Conservation (phyloP, 768 basidiomycete genomes). For the Phlebiopsis flavidoalba region DNA sequence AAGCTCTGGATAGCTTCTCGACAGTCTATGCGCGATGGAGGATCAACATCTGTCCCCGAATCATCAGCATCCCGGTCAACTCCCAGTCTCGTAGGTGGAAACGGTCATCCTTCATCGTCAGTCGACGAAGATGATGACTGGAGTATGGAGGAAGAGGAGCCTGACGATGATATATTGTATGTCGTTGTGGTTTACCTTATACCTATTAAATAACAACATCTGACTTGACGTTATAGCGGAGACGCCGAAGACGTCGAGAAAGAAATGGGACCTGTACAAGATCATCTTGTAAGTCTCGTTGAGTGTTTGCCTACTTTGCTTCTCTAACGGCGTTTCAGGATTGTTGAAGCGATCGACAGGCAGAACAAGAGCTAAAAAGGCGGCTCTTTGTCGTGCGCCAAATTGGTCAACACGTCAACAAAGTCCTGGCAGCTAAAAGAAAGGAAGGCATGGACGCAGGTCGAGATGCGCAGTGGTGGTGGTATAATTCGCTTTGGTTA, state of each 20-base stretch:
- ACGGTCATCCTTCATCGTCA: not conserved
- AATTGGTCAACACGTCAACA: not conserved
- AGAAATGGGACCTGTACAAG: not conserved
- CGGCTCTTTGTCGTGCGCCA: not conserved
- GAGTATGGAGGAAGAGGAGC: not conserved
- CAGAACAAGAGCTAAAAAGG: not conserved
- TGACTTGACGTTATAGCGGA: not conserved
- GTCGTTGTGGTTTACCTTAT: not conserved
- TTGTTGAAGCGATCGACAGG: not conserved
- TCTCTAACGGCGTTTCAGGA: not conserved
- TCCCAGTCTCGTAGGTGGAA: not conserved
- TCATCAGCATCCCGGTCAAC: not conserved
- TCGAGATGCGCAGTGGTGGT: not conserved
- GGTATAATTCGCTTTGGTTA: not conserved
- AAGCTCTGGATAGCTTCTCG: not conserved
- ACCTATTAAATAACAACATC: not conserved
- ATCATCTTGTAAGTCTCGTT: not conserved
- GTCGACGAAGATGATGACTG: not conserved
- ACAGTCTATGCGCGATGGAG: not conserved
- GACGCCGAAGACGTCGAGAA: not conserved
- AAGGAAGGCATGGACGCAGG: not conserved
- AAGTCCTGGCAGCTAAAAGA: not conserved
- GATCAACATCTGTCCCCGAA: not conserved
- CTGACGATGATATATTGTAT: slow-evolving; percentile 1
- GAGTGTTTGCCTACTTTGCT: not conserved